A percentile compares a stretch with the other conserved stretches of the same genome.
Conservation (phyloP, 306 rosid species). For the Cucurbita maxima region DNA sequence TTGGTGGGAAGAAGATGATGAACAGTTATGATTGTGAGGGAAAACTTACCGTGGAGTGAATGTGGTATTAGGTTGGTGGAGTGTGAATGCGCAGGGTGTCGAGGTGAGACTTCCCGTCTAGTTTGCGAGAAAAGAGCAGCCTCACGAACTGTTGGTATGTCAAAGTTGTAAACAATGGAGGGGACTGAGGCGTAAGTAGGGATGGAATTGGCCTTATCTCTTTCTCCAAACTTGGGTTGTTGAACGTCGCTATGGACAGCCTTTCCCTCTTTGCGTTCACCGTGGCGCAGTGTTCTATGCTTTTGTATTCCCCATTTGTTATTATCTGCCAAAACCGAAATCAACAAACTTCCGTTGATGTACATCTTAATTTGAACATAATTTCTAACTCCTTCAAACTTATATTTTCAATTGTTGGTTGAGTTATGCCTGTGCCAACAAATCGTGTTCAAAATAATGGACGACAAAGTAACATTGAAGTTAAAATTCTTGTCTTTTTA, state of each 20-base stretch:
- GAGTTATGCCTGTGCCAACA: too few species aligned
- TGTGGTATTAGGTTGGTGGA: neutral
- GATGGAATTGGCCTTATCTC: neutral
- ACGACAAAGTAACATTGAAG: too few species aligned
- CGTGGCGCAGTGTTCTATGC: neutral
- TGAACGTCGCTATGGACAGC: neutral
- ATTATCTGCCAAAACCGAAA: neutral
- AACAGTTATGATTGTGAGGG: too few species aligned
- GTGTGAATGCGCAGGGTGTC: neutral
- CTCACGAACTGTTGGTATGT: neutral
- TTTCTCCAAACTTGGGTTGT: neutral
- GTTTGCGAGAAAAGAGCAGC: neutral
- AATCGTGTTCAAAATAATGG: too few species aligned
- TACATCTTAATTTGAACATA: too few species aligned
- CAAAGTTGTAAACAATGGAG: neutral
- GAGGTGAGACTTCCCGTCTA: neutral
- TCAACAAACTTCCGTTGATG: too few species aligned
- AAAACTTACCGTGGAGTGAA: too few species aligned
- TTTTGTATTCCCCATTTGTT: constrained; percentile 3
- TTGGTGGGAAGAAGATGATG: too few species aligned
- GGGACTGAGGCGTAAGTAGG: neutral
- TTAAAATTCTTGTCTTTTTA: too few species aligned
- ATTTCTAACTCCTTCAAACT: too few species aligned
- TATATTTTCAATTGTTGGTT: too few species aligned
- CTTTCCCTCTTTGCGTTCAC: neutral